These are phyloP conservation scores for Tulasnella sp. DNA, from an alignment of 768 basidiomycete species.

Conservation along the genomic window DNA sequence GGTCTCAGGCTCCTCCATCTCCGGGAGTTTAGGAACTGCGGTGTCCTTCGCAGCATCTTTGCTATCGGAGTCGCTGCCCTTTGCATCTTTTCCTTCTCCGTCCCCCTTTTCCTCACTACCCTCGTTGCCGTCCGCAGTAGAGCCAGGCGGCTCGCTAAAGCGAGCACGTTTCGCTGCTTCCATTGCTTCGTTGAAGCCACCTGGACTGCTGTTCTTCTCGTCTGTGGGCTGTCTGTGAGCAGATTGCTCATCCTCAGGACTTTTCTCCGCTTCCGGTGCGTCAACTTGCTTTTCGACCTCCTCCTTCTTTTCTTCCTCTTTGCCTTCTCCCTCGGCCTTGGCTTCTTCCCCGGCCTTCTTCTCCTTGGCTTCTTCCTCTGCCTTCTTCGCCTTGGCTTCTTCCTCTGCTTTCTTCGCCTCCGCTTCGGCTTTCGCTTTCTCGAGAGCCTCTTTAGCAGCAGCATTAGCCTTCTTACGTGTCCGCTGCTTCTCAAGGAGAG, in stretches of 20 bases:
- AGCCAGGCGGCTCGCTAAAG: background rate
- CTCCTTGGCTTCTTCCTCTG: too few species aligned
- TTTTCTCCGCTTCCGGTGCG: slow-evolving; percentile 2
- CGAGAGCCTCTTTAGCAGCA: background rate
- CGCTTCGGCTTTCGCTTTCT: background rate
- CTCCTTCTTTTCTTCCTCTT: background rate
- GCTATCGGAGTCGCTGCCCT: background rate
- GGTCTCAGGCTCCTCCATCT: slow-evolving; percentile 9
- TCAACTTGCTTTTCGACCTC: background rate
- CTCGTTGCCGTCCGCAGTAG: background rate
- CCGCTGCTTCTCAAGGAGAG: background rate
- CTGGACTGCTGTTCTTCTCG: background rate
- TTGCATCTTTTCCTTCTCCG: background rate
- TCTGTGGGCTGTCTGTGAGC: background rate
- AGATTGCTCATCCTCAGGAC: background rate
- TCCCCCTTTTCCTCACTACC: background rate
- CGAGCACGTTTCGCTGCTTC: background rate
- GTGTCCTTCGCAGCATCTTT: background rate
- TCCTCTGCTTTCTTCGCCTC: background rate
- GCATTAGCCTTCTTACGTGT: background rate
- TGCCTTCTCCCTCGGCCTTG: too few species aligned
- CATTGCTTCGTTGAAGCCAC: background rate
- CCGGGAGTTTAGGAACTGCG: background rate
- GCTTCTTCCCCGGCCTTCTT: too few species aligned
- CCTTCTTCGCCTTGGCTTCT: background rate